These are phyloP conservation scores for Atkinsonella texensis DNA, from an alignment of 2,329 filamentous ascomycete genomes.

Conservation along the genomic window DNA sequence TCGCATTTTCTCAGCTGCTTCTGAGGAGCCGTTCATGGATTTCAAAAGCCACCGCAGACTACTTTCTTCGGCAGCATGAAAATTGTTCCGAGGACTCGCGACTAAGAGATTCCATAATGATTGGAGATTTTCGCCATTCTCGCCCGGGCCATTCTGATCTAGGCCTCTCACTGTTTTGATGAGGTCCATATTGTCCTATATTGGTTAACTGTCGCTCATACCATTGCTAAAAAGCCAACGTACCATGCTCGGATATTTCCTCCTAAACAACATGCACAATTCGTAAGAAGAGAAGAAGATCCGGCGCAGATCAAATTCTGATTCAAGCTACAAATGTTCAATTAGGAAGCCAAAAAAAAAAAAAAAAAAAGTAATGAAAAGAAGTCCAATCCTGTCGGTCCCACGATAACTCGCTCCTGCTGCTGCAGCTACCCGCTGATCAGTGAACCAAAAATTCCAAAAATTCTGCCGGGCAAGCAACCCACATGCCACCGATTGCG, in stretches of 20 bases:
- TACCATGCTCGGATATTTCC: slow-evolving; percentile 2
- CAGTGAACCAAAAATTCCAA: slow-evolving; percentile 26
- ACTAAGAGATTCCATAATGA: slow-evolving; percentile 37
- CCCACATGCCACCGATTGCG: slow-evolving; percentile 10
- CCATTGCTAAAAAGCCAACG: not conserved
- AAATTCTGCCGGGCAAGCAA: slow-evolving; percentile 30
- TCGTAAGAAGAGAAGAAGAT: not conserved
- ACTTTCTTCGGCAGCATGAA: slow-evolving; percentile 43
- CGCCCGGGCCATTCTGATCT: slow-evolving; percentile 36
- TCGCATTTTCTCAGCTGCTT: slow-evolving; percentile 38
- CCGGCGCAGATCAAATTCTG: not conserved
- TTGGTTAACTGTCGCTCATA: not conserved
- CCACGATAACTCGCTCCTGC: not conserved
- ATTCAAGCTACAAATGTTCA: not conserved
- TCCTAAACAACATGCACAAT: not conserved
- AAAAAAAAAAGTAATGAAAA: not conserved
- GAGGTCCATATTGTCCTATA: slow-evolving; percentile 26
- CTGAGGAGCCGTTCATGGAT: slow-evolving; percentile 38
- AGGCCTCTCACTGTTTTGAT: slow-evolving; percentile 42
- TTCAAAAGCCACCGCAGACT: slow-evolving; percentile 53
- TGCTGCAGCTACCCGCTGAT: slow-evolving; percentile 1
- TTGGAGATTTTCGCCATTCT: slow-evolving; percentile 33
- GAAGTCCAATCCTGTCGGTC: not conserved
- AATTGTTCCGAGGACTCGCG: slow-evolving; percentile 27
- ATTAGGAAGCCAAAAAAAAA: slow-evolving; percentile 3